Evolutionary conservation across 1,284 basidiomycete genomes (phyloP).

Genomic region (Abortiporus biennis): DNA sequence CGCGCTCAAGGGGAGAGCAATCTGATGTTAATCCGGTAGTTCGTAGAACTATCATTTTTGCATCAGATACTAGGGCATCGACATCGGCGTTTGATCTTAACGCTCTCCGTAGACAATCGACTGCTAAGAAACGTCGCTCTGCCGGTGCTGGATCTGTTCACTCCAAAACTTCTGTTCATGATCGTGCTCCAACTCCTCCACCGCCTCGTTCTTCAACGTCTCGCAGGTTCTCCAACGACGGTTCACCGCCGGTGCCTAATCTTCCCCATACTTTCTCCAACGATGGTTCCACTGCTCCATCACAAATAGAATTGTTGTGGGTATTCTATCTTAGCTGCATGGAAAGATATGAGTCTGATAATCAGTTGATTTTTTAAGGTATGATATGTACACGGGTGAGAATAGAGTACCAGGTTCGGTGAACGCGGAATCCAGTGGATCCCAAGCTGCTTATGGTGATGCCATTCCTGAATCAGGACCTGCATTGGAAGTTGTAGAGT

Average conservation of each 20-base stretch:
- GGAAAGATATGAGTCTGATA: slow-evolving; percentile 42
- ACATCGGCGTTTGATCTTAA: slow-evolving; percentile 39
- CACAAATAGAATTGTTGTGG: slow-evolving; percentile 50
- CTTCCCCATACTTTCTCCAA: slow-evolving; percentile 46
- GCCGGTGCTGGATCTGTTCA: slow-evolving; percentile 45
- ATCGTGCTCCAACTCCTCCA: slow-evolving; percentile 76
- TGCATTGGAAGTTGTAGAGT: slow-evolving; percentile 70
- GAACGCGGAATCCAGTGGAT: slow-evolving; percentile 15
- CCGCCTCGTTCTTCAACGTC: slow-evolving; percentile 52
- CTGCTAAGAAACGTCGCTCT: slow-evolving; percentile 42
- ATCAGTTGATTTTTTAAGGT: slow-evolving; percentile 36
- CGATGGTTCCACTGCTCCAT: slow-evolving; percentile 35
- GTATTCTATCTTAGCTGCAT: slow-evolving; percentile 64
- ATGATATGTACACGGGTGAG: slow-evolving; percentile 74
- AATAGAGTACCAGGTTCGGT: slow-evolving; percentile 26
- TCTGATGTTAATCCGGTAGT: slow-evolving; percentile 46
- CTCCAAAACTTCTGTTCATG: slow-evolving; percentile 65
- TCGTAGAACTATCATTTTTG: slow-evolving; percentile 71
- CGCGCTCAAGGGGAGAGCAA: slow-evolving; percentile 34
- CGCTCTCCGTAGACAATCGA: slow-evolving; percentile 48
- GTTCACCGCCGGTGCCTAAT: slow-evolving; percentile 57
- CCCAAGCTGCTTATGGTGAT: slow-evolving; percentile 16
- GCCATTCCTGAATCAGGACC: slow-evolving; percentile 39
- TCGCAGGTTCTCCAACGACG: slow-evolving; percentile 58
- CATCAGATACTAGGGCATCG: slow-evolving; percentile 54